Evolutionary conservation across 2,329 filamentous ascomycete species (phyloP), one percentile per base, ranked within the genome.

Genomic region (Nemania diffusa): DNA sequence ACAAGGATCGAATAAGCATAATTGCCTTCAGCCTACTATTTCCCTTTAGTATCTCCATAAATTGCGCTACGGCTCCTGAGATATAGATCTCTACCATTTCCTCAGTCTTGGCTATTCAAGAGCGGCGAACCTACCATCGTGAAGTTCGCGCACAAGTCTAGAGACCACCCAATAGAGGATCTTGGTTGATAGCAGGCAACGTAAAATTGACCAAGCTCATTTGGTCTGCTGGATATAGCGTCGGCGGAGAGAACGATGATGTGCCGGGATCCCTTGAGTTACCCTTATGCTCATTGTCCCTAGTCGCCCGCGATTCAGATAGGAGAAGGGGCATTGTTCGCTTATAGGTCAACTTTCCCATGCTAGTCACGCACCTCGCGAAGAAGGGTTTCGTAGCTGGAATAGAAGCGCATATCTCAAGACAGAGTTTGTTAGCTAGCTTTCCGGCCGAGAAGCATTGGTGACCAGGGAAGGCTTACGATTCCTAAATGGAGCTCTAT

Each of bases 361-460:
- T 15, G 17, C 42, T 63, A 24, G 80, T 79, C 15, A 82, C 70
- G 65, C 79, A 78, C 13, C 72, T 73, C n/a, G 75, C 71, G 66
- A 83, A 82, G 72, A 84, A 83, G 1, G 81, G 81, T 58, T 81
- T 83, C 7, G 80, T 81, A 5, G 82, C 80, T 2, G 82, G 82
- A 15, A 82, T 75, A 1, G 81, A 83, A 40, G 81, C 81, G 66
- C 81, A 83, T 55, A 83, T 81, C 80, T 82, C 37, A 50, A 26
- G 34, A 26, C 5, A 29, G 7, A 46, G 24, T 71, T 40, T 68
- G 59, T 48, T 26, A n/a, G 42, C 17, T 22, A 22, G 5, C 17
- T 34, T 34, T 3, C 2, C 17, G 22, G 8, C 9, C 20, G 42
- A 34, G 20, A 51, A 34, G 22, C 2, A 7, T 3, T 17, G 20